Conservation (phyloP, 495 filamentous ascomycete species). For the Rhizodiscina lignyota region DNA sequence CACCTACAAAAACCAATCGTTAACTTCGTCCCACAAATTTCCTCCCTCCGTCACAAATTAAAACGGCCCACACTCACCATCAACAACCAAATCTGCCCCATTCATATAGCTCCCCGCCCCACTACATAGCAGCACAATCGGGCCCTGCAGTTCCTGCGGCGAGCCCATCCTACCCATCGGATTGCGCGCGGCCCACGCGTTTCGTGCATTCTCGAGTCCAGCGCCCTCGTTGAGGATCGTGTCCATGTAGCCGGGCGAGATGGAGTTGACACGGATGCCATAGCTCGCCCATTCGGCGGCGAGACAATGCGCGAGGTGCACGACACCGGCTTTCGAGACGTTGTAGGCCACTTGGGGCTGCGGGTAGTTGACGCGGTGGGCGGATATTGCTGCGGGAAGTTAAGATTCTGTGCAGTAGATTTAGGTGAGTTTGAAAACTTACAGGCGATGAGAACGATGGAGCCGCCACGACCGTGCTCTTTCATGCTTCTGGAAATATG, state of each 20-base stretch:
- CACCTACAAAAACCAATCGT: no score
- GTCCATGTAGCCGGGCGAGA: conserved; percentile 67
- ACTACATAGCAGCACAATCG: conserved; percentile 45
- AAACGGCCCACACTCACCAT: no score
- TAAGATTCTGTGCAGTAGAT: background rate
- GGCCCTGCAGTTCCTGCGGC: conserved; percentile 48
- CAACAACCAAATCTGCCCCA: conserved; percentile 42
- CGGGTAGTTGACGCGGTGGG: conserved; percentile 47
- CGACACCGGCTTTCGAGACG: conserved; percentile 46
- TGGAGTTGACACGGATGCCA: conserved; percentile 51
- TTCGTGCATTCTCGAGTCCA: conserved; percentile 34
- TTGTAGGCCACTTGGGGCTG: conserved; percentile 59
- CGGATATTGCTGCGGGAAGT: conserved; percentile 35
- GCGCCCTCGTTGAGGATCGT: conserved; percentile 60
- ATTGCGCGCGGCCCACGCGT: conserved; percentile 42
- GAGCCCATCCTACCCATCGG: conserved; percentile 55
- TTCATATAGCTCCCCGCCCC: conserved; percentile 51
- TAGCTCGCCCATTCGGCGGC: conserved; percentile 49
- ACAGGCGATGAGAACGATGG: conserved; percentile 46
- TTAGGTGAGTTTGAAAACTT: background rate
- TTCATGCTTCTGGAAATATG: conserved; percentile 19
- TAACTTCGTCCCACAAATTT: no score
- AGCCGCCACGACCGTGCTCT: conserved; percentile 29
- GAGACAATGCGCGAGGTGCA: conserved; percentile 40
- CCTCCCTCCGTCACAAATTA: no score